Percentiles rank a stretch among this genome's conserved stretches.
Evolutionary conservation across 139 green algal genomes (phyloP).

Genomic region (Auxenochlorella protothecoides): DNA sequence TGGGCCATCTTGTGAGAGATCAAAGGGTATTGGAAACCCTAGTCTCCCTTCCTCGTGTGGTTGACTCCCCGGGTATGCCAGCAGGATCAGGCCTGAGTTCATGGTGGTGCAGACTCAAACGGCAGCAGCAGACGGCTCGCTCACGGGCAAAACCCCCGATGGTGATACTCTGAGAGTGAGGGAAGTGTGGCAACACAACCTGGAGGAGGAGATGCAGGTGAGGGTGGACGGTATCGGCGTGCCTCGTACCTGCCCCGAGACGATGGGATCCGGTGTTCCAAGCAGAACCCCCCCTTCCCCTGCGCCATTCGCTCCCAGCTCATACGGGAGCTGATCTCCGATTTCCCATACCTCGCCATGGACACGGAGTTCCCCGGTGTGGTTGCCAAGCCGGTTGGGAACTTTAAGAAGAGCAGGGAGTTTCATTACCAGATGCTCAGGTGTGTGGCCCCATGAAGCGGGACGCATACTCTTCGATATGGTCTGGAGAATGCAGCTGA

Average conservation of each 20-base stretch:
- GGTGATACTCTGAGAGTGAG: constrained; percentile 74
- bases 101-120: neutral
- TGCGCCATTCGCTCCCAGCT: constrained; percentile 21
- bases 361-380: constrained; percentile 97
- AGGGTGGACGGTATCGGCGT: no score
- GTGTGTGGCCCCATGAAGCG: neutral
- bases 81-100: neutral
- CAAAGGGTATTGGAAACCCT: no score
- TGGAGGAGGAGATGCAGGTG: constrained; percentile 84
- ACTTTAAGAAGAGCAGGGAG: constrained; percentile 90
- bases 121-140: constrained; percentile 13
- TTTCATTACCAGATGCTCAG: constrained; percentile 91
- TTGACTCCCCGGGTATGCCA: no score
- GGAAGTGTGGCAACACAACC: constrained; percentile 93
- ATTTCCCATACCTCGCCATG: constrained; percentile 94
- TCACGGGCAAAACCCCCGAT: constrained; percentile 38
- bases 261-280: no score
- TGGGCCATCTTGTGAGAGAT: no score
- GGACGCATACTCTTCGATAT: no score
- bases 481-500: no score
- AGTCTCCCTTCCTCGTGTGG: no score
- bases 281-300: no score
- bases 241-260: no score
- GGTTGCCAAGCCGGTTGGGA: constrained; percentile 85
- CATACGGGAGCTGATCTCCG: constrained; percentile 82